A percentile compares a stretch with the other conserved stretches of the same genome.
Evolutionary conservation across 768 basidiomycete genomes (phyloP).

Genomic region (Hydnomerulius pinastri): DNA sequence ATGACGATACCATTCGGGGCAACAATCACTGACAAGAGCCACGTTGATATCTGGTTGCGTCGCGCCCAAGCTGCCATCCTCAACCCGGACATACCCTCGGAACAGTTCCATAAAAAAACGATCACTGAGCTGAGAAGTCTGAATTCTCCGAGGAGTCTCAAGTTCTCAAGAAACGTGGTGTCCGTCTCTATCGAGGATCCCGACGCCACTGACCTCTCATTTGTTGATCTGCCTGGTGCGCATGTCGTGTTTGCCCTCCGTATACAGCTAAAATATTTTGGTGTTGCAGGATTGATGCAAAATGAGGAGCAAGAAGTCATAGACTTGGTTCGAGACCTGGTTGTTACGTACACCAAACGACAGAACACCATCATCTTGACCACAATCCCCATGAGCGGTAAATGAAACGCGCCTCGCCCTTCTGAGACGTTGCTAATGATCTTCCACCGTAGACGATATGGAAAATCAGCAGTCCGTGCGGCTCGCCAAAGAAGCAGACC

Average conservation of each 20-base stretch:
- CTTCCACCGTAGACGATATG: constrained; percentile 53
- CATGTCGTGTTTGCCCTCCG: neutral
- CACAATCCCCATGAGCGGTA: constrained; percentile 66
- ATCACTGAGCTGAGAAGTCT: constrained; percentile 25
- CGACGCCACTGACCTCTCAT: constrained; percentile 47
- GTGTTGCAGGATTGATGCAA: constrained; percentile 53
- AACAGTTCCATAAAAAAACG: constrained; percentile 24
- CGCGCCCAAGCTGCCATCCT: constrained; percentile 50
- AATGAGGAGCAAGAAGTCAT: constrained; percentile 45
- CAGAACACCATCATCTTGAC: constrained; percentile 63
- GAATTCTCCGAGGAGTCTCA: constrained; percentile 24
- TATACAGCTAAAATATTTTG: no score
- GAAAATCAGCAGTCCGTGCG: constrained; percentile 61
- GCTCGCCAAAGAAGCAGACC: constrained; percentile 56
- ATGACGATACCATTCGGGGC: constrained; percentile 33
- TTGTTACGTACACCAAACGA: constrained; percentile 46
- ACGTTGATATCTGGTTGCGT: constrained; percentile 45
- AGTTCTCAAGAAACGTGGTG: constrained; percentile 55
- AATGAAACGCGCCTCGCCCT: neutral
- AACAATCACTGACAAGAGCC: constrained; percentile 27
- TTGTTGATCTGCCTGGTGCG: constrained; percentile 57
- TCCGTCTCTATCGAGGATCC: constrained; percentile 48
- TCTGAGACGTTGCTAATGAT: neutral
- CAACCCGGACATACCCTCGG: constrained; percentile 20
- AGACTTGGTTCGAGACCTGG: constrained; percentile 49